Percentiles rank a stretch among this genome's conserved stretches.
These are phyloP conservation scores for Penicillium bialowiezense DNA, from an alignment of 495 filamentous ascomycete genomes.

Conservation along the genomic window DNA sequence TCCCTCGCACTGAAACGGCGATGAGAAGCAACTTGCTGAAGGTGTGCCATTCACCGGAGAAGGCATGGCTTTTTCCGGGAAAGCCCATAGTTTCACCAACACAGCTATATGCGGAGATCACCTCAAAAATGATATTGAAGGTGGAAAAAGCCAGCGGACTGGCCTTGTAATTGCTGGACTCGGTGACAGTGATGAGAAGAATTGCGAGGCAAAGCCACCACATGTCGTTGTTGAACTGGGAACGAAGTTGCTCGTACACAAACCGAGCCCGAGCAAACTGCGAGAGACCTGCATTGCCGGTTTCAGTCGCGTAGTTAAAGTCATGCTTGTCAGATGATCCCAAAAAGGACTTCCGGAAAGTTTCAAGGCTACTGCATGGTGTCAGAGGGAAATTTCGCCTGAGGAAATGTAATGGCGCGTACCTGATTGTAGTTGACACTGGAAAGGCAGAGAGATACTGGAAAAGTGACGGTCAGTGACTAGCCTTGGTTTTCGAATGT, in stretches of 20 bases:
- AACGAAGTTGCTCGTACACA: conserved; percentile 60
- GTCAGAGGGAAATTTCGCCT: not conserved
- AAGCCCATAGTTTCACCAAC: conserved; percentile 76
- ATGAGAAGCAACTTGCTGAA: conserved; percentile 73
- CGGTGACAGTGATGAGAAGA: conserved; percentile 68
- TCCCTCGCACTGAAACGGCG: conserved; percentile 70
- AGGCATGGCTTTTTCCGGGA: conserved; percentile 62
- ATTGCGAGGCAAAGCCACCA: conserved; percentile 79
- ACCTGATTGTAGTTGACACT: conserved; percentile 54
- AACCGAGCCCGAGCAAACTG: conserved; percentile 42
- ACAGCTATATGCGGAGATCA: conserved; percentile 80
- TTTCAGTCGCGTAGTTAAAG: not conserved
- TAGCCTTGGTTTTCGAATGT: conserved; percentile 1
- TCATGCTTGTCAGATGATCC: conserved; percentile 30
- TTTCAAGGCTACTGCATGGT: conserved; percentile 50
- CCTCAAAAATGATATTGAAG: conserved; percentile 87
- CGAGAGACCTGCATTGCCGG: not conserved
- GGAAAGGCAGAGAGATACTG: conserved; percentile 64
- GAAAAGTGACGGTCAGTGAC: not conserved
- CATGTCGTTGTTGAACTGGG: conserved; percentile 79
- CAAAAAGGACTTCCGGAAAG: conserved; percentile 57
- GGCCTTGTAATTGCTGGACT: conserved; percentile 59
- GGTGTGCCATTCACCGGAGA: conserved; percentile 67
- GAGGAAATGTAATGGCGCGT: not conserved
- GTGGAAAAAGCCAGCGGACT: conserved; percentile 70